These are phyloP conservation scores for Xylariales sp. DNA, from an alignment of 2,329 filamentous ascomycete genomes.

Conservation along the genomic window DNA sequence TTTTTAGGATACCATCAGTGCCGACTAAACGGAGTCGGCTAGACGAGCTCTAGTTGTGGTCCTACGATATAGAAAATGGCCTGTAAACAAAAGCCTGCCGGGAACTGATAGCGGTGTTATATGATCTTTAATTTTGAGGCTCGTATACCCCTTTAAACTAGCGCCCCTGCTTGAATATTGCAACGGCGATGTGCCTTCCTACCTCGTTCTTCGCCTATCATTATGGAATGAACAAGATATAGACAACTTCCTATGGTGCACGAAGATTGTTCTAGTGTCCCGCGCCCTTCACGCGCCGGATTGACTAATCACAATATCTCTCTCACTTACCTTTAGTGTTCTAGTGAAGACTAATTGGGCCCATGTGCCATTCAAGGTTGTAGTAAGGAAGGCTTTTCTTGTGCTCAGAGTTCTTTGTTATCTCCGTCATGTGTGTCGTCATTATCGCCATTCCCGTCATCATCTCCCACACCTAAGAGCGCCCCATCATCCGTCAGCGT, in stretches of 20 bases:
- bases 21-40: not conserved
- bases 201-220: not conserved
- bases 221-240: not conserved
- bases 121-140: not conserved
- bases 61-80: not conserved
- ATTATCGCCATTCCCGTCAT: not conserved
- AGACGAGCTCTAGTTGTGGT: slow-evolving; percentile 25
- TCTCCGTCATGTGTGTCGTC: not conserved
- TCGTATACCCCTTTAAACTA: not conserved
- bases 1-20: slow-evolving; percentile 40
- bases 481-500: not conserved
- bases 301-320: not conserved
- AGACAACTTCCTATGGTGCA: not conserved
- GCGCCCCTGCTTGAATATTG: not conserved
- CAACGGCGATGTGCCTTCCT: not conserved
- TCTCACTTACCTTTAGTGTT: not conserved
- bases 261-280: not conserved
- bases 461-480: not conserved
- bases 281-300: not conserved
- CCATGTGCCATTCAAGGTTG: not conserved
- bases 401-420: not conserved
- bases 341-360: not conserved
- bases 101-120: not conserved
- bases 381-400: not conserved
- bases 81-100: not conserved